Base-by-base conservation (phyloP, 2,329 filamentous ascomycete genomes). In the Botrytis fabae region DNA sequence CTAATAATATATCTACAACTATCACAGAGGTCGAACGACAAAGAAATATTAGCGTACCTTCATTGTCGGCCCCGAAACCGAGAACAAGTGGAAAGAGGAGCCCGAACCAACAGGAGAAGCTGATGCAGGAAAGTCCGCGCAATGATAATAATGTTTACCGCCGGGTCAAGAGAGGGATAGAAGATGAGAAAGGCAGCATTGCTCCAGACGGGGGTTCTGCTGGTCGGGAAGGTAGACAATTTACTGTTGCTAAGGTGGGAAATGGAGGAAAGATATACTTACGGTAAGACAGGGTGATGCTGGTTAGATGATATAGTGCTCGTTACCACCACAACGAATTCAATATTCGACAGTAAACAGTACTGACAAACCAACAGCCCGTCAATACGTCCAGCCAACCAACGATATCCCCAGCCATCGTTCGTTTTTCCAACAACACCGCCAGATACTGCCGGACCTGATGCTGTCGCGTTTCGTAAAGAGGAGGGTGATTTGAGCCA, bases 241-340 rank as follows among this genome's bases (percentile, higher is more conserved):
- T 95, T 80, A 90, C 92, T 2, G 93, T 95, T 71, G 90, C 91
- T 69, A 95, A 94, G 81, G 92, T 95, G 74, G 92, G 92, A 38
- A 93, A 94, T 80, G 94, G 94, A 82, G 93, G 93, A 57, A 90
- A 91, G 80, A 93, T 95, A 82, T 95, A 94, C 82, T 81, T 95
- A 77, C 92, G 92, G 92, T 95, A 89, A 80, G 88, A 75, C 51
- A 79, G 74, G 75, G 72, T 74, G 72, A 75, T 74, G 72, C 73
- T 70, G 73, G 72, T 74, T 69, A 65, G 68, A 74, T 51, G 48
- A 69, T 60, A 62, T 54, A 54, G 64, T 68, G 35, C 60, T 61
- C 51, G 70, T 69, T 69, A 68, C 70, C 70, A 68, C 32, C 70
- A 61, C 51, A 61, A 69, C 54, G 64, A 75, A 63, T 57, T 40